Percentiles rank a stretch among this genome's conserved stretches.
Evolutionary conservation across 2,329 filamentous ascomycete genomes (phyloP).

Genomic region (Drechslera avenae): DNA sequence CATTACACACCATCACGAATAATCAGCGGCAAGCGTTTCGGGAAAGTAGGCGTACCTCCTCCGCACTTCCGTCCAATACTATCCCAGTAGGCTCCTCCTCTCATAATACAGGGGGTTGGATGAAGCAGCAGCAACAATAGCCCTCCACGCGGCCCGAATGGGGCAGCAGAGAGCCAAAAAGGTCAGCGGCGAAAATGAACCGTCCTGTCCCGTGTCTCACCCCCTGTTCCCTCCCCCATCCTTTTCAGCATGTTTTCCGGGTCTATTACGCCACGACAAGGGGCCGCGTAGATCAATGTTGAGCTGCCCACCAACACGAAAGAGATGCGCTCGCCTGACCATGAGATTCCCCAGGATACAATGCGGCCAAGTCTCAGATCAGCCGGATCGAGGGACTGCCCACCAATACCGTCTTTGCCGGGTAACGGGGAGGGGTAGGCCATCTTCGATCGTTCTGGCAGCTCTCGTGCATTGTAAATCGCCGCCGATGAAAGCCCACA

Average conservation of each 20-base stretch:
- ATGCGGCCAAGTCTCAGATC: conserved; percentile 44
- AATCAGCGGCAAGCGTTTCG: not conserved
- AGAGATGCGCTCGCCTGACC: conserved; percentile 37
- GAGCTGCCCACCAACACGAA: conserved; percentile 31
- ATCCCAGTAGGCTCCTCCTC: not conserved
- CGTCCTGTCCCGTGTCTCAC: conserved; percentile 18
- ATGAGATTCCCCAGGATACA: conserved; percentile 26
- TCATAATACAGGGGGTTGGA: conserved; percentile 6
- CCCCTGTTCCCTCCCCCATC: conserved; percentile 33
- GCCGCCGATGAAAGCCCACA: conserved; percentile 29
- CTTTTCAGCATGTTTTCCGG: conserved; percentile 42
- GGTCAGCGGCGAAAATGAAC: conserved; percentile 20
- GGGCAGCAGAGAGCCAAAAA: conserved; percentile 11
- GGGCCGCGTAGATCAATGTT: conserved; percentile 42
- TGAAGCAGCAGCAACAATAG: conserved; percentile 6
- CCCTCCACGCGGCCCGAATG: conserved; percentile 15
- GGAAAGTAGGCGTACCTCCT: not conserved
- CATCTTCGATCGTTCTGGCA: conserved; percentile 14
- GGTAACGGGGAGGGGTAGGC: conserved; percentile 16
- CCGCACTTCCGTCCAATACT: not conserved
- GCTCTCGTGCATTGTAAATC: conserved; percentile 14
- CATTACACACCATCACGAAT: not conserved
- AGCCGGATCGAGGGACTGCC: conserved; percentile 32
- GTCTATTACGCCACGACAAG: conserved; percentile 39
- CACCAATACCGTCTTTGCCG: conserved; percentile 19